A percentile compares a stretch with the other conserved stretches of the same genome.
phyloP scores from a whole-genome alignment of 805 yeast species.

The Grigorovia humatica region DNA sequence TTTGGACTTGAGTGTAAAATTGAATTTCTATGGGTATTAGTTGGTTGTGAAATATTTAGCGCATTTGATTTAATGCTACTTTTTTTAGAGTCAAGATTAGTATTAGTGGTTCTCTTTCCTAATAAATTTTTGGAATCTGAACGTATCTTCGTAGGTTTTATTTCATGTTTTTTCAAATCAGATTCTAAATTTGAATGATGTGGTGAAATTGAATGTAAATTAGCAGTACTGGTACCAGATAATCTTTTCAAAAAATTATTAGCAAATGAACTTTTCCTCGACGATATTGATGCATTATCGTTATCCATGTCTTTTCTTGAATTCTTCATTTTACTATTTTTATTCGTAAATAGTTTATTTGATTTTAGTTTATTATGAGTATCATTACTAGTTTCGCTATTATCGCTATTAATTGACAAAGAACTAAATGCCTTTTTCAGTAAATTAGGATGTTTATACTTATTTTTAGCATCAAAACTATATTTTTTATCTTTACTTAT shows the following conservation, averaged over 20 bases:
- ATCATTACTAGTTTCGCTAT: background rate
- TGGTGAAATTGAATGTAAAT: background rate
- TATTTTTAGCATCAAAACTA: background rate
- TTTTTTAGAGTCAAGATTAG: background rate
- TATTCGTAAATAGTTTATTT: background rate
- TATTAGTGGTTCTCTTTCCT: too few relatives aligned
- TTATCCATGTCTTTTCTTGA: background rate
- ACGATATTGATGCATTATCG: background rate
- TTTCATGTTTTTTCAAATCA: too few relatives aligned
- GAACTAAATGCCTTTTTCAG: constrained; percentile 18
- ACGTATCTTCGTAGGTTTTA: too few relatives aligned
- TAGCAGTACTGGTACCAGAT: constrained; percentile 4
- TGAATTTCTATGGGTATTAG: background rate
- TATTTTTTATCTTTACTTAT: background rate
- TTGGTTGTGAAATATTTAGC: background rate
- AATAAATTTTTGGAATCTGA: too few relatives aligned
- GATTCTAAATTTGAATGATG: background rate
- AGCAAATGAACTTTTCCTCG: constrained; percentile 22
- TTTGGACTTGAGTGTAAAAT: background rate
- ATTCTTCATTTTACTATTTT: background rate
- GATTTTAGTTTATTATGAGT: background rate
- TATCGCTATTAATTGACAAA: constrained; percentile 11
- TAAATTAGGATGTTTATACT: background rate
- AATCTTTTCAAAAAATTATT: constrained; percentile 17
- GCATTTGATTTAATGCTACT: too few relatives aligned